Conservation (phyloP, 2,329 filamentous ascomycete species). For the Pseudocercospora musae region DNA sequence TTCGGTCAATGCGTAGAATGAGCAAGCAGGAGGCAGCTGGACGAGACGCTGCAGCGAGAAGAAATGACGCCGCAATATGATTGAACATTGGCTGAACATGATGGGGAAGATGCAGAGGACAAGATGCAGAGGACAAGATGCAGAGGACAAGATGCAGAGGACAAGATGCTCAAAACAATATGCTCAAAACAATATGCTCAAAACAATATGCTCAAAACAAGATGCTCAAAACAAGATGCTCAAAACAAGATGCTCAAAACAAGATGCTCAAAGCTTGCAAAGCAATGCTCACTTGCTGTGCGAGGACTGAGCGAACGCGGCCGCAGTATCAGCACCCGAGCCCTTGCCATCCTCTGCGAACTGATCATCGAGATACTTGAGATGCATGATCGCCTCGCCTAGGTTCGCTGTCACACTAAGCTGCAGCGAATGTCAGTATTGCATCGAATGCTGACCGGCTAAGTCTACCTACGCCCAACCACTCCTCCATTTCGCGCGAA, state of each 20-base stretch:
- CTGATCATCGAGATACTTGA: conserved; percentile 6
- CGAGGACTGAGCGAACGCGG: conserved; percentile 2
- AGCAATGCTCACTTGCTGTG: not conserved
- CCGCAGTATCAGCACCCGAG: not conserved
- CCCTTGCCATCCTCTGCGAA: not conserved
- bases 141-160: too few species aligned
- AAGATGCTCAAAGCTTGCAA: not conserved
- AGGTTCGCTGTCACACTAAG: not conserved
- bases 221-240: too few species aligned
- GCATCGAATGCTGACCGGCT: not conserved
- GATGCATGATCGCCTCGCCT: not conserved
- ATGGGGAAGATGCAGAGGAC: not conserved
- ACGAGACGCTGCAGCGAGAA: not conserved
- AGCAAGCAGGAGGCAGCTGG: not conserved
- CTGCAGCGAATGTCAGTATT: not conserved
- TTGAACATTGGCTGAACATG: not conserved
- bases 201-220: too few species aligned
- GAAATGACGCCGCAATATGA: not conserved
- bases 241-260: too few species aligned
- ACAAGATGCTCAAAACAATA: too few species aligned
- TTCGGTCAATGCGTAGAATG: too few species aligned
- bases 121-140: too few species aligned
- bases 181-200: too few species aligned
- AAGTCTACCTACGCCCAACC: not conserved
- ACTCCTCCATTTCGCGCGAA: conserved; percentile 9